Base-by-base conservation (phyloP, 495 filamentous ascomycete species). In the Stereocaulon alpinum region DNA sequence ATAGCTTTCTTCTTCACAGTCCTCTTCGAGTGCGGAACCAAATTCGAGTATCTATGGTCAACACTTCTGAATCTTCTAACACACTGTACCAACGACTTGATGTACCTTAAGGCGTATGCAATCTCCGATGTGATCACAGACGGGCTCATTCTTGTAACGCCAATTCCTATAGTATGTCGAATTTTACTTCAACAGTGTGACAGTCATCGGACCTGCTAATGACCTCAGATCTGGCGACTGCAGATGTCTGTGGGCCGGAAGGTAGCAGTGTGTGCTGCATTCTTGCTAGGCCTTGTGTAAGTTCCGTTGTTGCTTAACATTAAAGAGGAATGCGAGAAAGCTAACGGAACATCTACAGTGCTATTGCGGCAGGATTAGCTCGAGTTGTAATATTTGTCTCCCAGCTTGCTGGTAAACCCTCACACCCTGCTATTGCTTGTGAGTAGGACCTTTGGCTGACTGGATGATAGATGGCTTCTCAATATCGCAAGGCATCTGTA, bases 401-500 rank as follows among this genome's bases (percentile, higher is more conserved):
- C 45, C 45, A 49, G 29, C 45, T 27, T 20, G 15, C 11, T 49
- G 20, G 45, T 49, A 49, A 49, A 29, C 11, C 45, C 4, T n/a
- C 20, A 27, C 18, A 22, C 29, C 45, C 12, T 27, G 45, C 20
- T 49, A 27, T 29, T 6, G 45, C 45, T 22, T 49, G 15, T 49
- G 18, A 29, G 18, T 49, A 9, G 2, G 3, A 11, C 14, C 29
- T 29, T 17, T 49, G 6, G 27, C 45, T 34, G 32, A 49, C 7
- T 0, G 45, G 11, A 27, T 29, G 11, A 49, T 63, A 64, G 14
- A 66, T 63, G 2, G 59, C 61, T n/a, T 72, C 70, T 56, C 37
- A n/a, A n/a, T 45, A 18, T 42, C 41, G 27, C 55, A 56, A 29
- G 18, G 40, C 40, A 43, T 56, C n/a, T 56, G 41, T 45, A 12